A percentile compares a stretch with the other conserved stretches of the same genome.
Conservation (phyloP, 164 flowering plant species). For the Stephania yunnanensis region DNA sequence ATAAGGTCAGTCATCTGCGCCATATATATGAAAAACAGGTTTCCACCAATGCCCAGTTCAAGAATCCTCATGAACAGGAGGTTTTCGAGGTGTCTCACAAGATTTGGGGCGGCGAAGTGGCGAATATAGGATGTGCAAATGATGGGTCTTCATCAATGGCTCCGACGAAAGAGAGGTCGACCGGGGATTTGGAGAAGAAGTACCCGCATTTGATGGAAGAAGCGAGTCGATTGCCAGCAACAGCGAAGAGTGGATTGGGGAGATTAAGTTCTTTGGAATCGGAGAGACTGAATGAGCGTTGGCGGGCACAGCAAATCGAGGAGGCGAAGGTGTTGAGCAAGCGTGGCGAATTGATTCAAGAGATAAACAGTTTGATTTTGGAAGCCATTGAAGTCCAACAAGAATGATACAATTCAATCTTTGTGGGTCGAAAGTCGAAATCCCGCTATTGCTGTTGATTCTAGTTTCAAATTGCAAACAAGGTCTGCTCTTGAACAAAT, state of each 20-base stretch:
- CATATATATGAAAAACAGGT: not conserved
- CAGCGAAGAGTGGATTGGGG: not conserved
- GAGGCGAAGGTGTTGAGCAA: not conserved
- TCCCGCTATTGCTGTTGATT: no score
- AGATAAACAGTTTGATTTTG: not conserved
- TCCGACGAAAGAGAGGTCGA: no score
- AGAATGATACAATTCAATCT: not conserved
- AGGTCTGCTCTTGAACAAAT: no score
- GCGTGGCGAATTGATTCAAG: not conserved
- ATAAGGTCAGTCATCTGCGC: no score
- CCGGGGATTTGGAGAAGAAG: not conserved
- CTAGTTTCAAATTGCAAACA: not conserved
- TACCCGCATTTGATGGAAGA: not conserved
- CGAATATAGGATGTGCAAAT: no score
- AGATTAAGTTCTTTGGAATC: not conserved
- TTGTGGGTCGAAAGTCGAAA: no score
- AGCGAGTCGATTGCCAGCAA: not conserved
- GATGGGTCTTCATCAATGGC: no score
- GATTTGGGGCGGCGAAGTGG: no score
- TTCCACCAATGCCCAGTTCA: not conserved
- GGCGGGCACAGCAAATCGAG: not conserved
- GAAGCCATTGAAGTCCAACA: not conserved
- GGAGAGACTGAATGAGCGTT: conserved; percentile 6
- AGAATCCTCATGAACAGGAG: not conserved
- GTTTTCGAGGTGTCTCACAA: not conserved